Base-by-base conservation (phyloP, 2,329 filamentous ascomycete genomes). In the Stemphylium lycopersici region DNA sequence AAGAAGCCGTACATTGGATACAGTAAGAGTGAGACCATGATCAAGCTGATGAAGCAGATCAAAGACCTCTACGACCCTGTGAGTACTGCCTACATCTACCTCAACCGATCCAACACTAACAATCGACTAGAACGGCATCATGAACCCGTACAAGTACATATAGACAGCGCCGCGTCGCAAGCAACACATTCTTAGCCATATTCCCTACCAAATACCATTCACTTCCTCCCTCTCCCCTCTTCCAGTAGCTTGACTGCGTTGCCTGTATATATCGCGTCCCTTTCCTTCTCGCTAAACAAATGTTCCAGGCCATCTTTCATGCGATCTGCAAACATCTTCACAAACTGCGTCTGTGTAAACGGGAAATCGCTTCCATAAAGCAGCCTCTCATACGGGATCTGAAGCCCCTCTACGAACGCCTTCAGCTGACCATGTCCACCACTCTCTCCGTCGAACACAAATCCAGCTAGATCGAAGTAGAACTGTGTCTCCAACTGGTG, bases 91-190 rank as follows among this genome's bases (percentile, higher is more conserved):
- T 31, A 7, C 22, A 1, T 36, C 13, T 18, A 43, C 18, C 44
- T 46, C 13, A 47, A 15, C 34, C 16, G 7, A 15, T 5, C 39
- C 55, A 59, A 57, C 69, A 45, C 68, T 65, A 56, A 74, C 56
- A 1, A 16, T 13, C 0, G 6, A 26, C 6, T 29, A 96, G 91
- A 96, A 96, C 66, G 93, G 92, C 42, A 98, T 98, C 77, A 96
- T 98, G 91, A 98, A 97, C 78, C 93, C 93, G 0, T 98, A 98
- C 82, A 98, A 98, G 79, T 98, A 97, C 76, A 89, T 98, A 65
- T 81, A 74, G 41, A 39, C 26, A 11, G 32, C 11, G 5, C 40
- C 15, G 2, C 7, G 31, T 10, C 13, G 48, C 47, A 39, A 56
- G 39, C 40, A 55, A 22, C 46, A 8, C 12, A 48, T 56, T 20